Percentiles rank a stretch among this genome's conserved stretches.
These are phyloP conservation scores for Testicularia cyperi DNA, from an alignment of 1,284 basidiomycete genomes.

Conservation along the genomic window DNA sequence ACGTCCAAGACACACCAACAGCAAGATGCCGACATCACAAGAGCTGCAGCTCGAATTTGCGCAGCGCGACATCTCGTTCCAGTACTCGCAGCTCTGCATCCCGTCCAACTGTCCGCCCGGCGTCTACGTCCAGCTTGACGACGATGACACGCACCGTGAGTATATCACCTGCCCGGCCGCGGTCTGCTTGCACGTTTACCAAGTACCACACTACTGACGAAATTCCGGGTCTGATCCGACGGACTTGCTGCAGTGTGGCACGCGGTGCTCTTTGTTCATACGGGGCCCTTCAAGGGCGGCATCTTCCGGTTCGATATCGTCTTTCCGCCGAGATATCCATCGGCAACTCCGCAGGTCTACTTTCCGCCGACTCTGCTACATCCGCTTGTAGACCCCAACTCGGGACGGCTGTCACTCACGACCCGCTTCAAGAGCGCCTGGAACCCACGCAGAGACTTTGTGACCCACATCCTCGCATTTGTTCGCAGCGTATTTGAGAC, in stretches of 20 bases:
- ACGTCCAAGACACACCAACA: not conserved
- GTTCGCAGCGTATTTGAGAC: conserved; percentile 27
- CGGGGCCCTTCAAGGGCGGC: conserved; percentile 37
- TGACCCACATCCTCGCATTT: conserved; percentile 30
- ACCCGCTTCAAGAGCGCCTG: conserved; percentile 24
- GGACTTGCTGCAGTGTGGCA: conserved; percentile 34
- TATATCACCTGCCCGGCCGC: not conserved
- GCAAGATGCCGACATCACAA: conserved; percentile 15
- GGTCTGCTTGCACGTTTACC: too few species aligned
- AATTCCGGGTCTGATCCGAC: too few species aligned
- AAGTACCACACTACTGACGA: not conserved
- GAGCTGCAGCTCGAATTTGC: conserved; percentile 29
- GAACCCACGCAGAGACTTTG: conserved; percentile 27
- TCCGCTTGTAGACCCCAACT: conserved; percentile 40
- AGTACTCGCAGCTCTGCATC: conserved; percentile 32
- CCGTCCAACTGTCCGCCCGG: conserved; percentile 35
- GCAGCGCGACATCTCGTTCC: conserved; percentile 37
- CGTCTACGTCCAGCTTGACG: conserved; percentile 36
- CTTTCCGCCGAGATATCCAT: conserved; percentile 29
- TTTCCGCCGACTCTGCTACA: conserved; percentile 42
- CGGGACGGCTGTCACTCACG: conserved; percentile 23
- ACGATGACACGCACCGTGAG: conserved; percentile 32
- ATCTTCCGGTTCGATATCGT: conserved; percentile 50
- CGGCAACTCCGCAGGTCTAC: conserved; percentile 32
- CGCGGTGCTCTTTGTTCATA: conserved; percentile 37